Conservation (phyloP, 2,329 filamentous ascomycete genomes). For the Pestalotiopsis sp. region DNA sequence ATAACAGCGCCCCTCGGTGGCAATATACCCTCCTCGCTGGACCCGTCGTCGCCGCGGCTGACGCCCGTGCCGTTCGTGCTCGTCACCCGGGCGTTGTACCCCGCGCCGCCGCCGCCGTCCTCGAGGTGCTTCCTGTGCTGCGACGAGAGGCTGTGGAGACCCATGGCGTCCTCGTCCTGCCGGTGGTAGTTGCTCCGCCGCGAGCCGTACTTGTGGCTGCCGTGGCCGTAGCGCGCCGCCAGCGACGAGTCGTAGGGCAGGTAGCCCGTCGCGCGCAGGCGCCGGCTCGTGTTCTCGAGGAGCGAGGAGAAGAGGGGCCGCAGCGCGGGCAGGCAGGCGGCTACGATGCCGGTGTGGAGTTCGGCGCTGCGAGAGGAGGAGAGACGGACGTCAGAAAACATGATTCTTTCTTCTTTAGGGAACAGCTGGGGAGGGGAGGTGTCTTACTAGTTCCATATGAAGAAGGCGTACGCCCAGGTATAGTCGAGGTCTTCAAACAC, state of each 20-base stretch:
- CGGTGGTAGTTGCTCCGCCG: constrained; percentile 1
- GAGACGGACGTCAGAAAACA: neutral
- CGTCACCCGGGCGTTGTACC: constrained; percentile 2
- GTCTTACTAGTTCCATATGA: constrained; percentile 15
- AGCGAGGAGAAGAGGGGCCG: constrained; percentile 15
- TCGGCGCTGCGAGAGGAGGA: constrained; percentile 11
- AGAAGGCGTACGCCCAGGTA: constrained; percentile 12
- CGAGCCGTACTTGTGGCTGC: neutral
- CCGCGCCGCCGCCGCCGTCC: neutral
- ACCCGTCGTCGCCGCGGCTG: constrained; percentile 5
- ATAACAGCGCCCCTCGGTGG: constrained; percentile 6
- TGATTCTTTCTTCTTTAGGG: neutral
- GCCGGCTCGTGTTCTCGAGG: constrained; percentile 15
- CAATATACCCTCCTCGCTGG: constrained; percentile 16
- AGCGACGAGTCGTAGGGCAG: neutral
- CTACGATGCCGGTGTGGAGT: constrained; percentile 16
- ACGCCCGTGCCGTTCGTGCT: neutral
- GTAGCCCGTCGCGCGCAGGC: constrained; percentile 12
- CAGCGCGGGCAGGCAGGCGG: constrained; percentile 16
- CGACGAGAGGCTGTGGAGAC: neutral
- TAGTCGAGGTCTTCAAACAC: constrained; percentile 13
- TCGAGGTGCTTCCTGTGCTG: neutral
- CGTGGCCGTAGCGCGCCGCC: neutral
- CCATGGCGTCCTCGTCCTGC: constrained; percentile 4
- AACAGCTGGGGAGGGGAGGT: neutral